Base-by-base conservation (phyloP, 2,329 filamentous ascomycete species). In the Verticillium isaacii region DNA sequence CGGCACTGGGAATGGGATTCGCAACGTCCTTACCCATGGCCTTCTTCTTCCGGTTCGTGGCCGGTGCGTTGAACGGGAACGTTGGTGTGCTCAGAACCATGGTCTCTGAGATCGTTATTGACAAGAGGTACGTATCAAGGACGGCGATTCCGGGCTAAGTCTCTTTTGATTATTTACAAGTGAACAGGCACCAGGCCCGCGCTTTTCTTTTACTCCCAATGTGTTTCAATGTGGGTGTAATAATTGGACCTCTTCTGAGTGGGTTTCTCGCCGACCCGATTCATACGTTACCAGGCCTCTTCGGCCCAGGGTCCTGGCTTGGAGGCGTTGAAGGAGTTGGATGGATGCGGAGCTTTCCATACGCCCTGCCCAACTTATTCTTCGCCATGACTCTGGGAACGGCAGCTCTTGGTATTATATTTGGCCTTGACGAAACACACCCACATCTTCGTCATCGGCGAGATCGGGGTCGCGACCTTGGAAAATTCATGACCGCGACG, bases 1-100 rank as follows among this genome's bases (percentile, higher is more conserved):
- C 87, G 2, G 87, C 85, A 64, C 68, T 93, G 14, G 90, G 89
- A 0, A 90, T 91, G 69, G 89, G 89, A 0, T 92, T 93, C 69
- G 86, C 87, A 6, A 82, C 78, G 32, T 87, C 80, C 6, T 91
- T 92, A 68, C 17, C 23, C 9, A 37, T 60, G 3, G 67, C 64
- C 2, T 59, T 67, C 32, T 64, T 66, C 60, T 67, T 67, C 54
- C 66, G 66, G 5, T 63, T 66, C 25, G 29, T 61, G 5, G 66
- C 65, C 1, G 67, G 67, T 15, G 66, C 65, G 1, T 57, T 67
- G 11, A 68, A 68, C 14, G 67, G 67, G 2, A 68, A 67, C 3
- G 39, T 68, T 23, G 66, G 65, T 32, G 66, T 68, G 2, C 57
- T 68, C 2, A 60, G 67, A 54, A 67, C 66, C 23, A 68, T 68